Base-by-base conservation (phyloP, 305 asterid species). In the Rubia occidens region DNA sequence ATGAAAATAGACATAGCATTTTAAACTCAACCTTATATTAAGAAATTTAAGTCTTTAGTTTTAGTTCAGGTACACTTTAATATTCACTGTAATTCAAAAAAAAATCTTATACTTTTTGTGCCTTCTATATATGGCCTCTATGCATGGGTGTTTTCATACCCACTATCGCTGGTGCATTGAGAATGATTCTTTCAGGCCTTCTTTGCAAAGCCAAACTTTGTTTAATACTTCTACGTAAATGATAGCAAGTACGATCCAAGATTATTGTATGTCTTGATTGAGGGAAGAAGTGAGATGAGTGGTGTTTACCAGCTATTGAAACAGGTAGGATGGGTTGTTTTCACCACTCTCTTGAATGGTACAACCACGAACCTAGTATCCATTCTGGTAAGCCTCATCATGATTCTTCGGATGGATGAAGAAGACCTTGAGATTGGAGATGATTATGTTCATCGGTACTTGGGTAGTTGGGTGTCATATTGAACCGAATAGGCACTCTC, bases 101-200 rank as follows among this genome's bases (percentile, higher is more conserved):
- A 1, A 1, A 1, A n/a, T 29, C 32, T 29, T 29, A 29, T 29
- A 29, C 32, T 29, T 1, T 29, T 2, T 2, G 32, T 29, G 32
- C 32, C 32, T 29, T 29, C 32, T 29, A n/a, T n/a, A n/a, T n/a
- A n/a, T n/a, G n/a, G 1, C 32, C 1, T 29, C 67, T 81, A 42
- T 83, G 83, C 17, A 83, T 81, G n/a, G n/a, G n/a, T n/a, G n/a
- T 4, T 81, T 81, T 11, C 85, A 81, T 66, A 76, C 83, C 15
- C 85, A 78, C 83, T 0, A 79, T 81, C n/a, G 85, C 85, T 15
- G 85, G 85, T 5, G 32, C 74, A 20, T 29, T 81, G 11, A 83
- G 85, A 43, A 79, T 83, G 53, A 65, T 78, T 49, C 73, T 74
- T 17, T 71, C 81, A 0, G 85, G 85, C 10, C 10, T 81, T n/a